phyloP scores from a whole-genome alignment of 345 rosid species.

The Bruguiera sexangula region DNA sequence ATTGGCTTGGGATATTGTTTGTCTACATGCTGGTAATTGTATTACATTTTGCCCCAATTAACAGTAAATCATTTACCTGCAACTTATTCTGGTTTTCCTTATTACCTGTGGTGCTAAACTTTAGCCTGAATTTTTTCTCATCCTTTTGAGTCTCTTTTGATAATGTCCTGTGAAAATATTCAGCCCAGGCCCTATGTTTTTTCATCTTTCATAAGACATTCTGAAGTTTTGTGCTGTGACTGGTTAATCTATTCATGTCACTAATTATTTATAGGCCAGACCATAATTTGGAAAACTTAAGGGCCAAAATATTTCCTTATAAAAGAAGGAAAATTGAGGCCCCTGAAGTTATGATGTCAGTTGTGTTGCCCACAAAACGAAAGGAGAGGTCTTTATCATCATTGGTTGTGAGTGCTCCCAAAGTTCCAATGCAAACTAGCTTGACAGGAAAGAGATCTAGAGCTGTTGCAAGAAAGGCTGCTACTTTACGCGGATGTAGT shows the following conservation, averaged over 20 bases:
- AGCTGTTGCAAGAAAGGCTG: constrained; percentile 48
- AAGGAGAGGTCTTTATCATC: constrained; percentile 96
- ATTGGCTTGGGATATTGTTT: background rate
- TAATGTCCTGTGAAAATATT: background rate
- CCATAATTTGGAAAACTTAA: constrained; percentile 83
- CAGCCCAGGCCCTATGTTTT: too few relatives aligned
- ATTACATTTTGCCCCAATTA: background rate
- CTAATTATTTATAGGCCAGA: constrained; percentile 52
- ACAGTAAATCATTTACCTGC: background rate
- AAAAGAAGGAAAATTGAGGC: constrained; percentile 68
- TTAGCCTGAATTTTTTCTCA: background rate
- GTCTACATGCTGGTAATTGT: background rate
- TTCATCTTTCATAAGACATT: background rate
- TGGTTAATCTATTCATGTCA: constrained; percentile 3
- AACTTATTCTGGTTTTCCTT: background rate
- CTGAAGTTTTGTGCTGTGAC: background rate
- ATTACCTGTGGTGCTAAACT: background rate
- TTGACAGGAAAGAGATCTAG: constrained; percentile 76
- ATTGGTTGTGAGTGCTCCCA: constrained; percentile 81
- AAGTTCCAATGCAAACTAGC: constrained; percentile 57
- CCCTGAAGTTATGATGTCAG: constrained; percentile 52
- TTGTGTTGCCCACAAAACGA: constrained; percentile 69
- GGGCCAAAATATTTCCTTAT: constrained; percentile 77
- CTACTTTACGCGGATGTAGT: constrained; percentile 41
- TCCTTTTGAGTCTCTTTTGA: background rate